Conservation (phyloP, 805 yeast genomes). For the Yarrowia sp. region DNA sequence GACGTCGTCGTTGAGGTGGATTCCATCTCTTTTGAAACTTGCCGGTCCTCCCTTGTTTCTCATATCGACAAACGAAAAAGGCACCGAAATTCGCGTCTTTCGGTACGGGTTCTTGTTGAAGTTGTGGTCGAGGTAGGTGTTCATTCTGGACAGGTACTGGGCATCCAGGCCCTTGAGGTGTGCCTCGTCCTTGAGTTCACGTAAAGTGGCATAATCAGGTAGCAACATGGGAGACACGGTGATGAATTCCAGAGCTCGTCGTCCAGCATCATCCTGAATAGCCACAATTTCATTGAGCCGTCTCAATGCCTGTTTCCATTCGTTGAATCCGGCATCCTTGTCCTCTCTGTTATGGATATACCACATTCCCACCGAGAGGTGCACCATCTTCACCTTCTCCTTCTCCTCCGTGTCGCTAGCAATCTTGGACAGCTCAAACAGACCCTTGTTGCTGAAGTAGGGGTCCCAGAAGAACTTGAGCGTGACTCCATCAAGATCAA, state of each 20-base stretch:
- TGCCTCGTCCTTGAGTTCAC: not conserved
- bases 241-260: conserved; percentile 29
- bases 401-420: not conserved
- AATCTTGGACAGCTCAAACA: not conserved
- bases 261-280: not conserved
- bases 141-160: conserved; percentile 1
- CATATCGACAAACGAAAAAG: conserved; percentile 31
- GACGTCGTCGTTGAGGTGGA: conserved; percentile 30
- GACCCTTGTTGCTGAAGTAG: not conserved
- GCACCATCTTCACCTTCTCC: not conserved
- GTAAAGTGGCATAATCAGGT: not conserved
- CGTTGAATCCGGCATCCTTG: conserved; percentile 28
- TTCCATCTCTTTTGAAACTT: conserved; percentile 29
- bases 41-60: conserved; percentile 21
- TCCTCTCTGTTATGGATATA: conserved; percentile 30
- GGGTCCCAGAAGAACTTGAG: conserved; percentile 21
- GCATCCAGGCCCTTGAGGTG: conserved; percentile 8
- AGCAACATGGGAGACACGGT: conserved; percentile 29
- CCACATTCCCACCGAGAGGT: conserved; percentile 17
- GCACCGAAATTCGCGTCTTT: conserved; percentile 30
- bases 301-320: conserved; percentile 14
- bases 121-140: conserved; percentile 1
- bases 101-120: conserved; percentile 28
- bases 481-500: not conserved
- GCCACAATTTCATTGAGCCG: conserved; percentile 19